Percentiles rank a stretch among this genome's conserved stretches.
These are phyloP conservation scores for Colletotrichum viniferum DNA, from an alignment of 2,329 filamentous ascomycete species.

Conservation along the genomic window DNA sequence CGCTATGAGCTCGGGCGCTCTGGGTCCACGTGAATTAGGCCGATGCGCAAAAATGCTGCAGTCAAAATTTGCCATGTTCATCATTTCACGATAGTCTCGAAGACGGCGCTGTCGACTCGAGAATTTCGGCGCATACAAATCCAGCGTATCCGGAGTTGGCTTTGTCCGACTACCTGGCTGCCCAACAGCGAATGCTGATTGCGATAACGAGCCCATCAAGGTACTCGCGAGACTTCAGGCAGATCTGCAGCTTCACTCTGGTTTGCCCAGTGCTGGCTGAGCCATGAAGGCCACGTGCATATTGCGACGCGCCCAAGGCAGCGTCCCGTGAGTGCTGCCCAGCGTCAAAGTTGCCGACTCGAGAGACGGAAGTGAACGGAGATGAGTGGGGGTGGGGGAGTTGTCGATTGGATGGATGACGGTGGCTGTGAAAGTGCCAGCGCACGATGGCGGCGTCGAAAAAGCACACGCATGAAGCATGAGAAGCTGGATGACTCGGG, in stretches of 20 bases:
- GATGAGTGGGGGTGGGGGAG: not conserved
- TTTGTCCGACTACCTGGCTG: not conserved
- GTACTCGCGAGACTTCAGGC: not conserved
- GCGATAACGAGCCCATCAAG: not conserved
- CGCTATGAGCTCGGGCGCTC: not conserved
- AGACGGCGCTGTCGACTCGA: not conserved
- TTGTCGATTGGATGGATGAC: not conserved
- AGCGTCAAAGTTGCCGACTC: not conserved
- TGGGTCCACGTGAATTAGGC: not conserved
- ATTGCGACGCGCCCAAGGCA: not conserved
- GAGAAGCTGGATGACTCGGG: conserved; percentile 10
- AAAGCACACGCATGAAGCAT: not conserved
- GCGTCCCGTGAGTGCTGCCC: not conserved
- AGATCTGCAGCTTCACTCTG: not conserved
- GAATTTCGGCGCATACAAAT: not conserved
- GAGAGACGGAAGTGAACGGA: not conserved
- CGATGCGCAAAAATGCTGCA: not conserved
- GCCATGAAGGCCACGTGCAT: not conserved
- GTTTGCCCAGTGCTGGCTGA: not conserved
- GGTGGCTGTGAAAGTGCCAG: conserved; percentile 18
- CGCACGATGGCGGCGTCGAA: not conserved
- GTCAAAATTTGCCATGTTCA: not conserved
- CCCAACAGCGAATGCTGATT: not conserved
- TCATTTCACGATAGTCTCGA: not conserved
- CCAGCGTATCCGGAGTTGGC: not conserved